A percentile compares a stretch with the other conserved stretches of the same genome.
Conservation (phyloP, 352 stramenopile species). For the Phytophthora cajani region DNA sequence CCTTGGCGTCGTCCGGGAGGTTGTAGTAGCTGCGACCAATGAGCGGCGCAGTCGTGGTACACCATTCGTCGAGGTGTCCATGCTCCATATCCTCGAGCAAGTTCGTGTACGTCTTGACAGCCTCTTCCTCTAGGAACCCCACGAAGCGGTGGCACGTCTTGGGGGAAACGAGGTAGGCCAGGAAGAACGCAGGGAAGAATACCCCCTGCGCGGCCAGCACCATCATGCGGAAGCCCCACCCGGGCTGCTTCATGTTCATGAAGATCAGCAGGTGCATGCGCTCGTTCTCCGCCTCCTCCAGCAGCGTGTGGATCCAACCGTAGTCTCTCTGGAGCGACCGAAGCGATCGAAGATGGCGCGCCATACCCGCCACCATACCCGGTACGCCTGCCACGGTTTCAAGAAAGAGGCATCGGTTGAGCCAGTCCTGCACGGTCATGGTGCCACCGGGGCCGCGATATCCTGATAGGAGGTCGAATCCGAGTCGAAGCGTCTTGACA, state of each 20-base stretch:
- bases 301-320: constrained; percentile 89
- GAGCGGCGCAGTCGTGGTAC: constrained; percentile 50
- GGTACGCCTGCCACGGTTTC: constrained; percentile 79
- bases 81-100: constrained; percentile 89
- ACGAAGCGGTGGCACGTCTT: constrained; percentile 89
- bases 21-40: constrained; percentile 90
- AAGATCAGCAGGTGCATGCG: constrained; percentile 94
- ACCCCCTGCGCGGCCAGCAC: constrained; percentile 86
- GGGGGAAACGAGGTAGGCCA: constrained; percentile 86
- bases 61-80: constrained; percentile 80
- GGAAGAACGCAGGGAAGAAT: constrained; percentile 87
- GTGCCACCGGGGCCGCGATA: constrained; percentile 56
- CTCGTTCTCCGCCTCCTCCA: constrained; percentile 94
- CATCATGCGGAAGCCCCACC: constrained; percentile 66
- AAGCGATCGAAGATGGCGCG: constrained; percentile 81
- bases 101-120: constrained; percentile 90
- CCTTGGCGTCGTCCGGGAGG: constrained; percentile 73
- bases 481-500: constrained; percentile 42
- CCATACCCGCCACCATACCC: constrained; percentile 76
- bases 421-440: constrained; percentile 72
- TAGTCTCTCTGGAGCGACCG: constrained; percentile 84
- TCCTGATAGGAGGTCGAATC: constrained; percentile 56
- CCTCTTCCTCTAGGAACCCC: constrained; percentile 92
- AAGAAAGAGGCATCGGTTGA: constrained; percentile 78
- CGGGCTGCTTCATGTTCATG: constrained; percentile 88